Conservation (phyloP, 78 protist genomes). For the Chrysochromulina tobinii region DNA sequence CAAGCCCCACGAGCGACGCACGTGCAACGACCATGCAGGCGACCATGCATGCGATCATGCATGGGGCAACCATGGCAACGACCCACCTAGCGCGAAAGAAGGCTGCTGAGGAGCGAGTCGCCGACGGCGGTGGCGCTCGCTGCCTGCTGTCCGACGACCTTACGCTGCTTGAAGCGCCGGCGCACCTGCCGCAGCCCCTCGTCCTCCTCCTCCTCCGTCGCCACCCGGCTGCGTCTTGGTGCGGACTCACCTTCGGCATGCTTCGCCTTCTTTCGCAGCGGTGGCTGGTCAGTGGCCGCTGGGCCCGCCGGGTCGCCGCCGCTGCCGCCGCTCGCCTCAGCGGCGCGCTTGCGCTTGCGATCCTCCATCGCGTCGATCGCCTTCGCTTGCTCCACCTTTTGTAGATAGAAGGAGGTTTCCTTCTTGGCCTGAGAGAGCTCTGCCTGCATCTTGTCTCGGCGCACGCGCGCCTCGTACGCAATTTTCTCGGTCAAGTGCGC, state of each 20-base stretch:
- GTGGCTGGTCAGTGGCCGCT: neutral
- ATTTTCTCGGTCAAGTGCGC: conserved; percentile 64
- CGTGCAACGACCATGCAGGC: no score
- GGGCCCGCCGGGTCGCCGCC: neutral
- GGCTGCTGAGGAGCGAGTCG: no score
- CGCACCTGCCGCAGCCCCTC: neutral
- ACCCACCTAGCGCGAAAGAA: no score
- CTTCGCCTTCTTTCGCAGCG: neutral
- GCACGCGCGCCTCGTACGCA: neutral
- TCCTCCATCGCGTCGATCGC: neutral
- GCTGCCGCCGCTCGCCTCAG: neutral
- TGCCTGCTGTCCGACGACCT: no score
- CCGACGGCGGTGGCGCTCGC: no score
- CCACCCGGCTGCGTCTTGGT: neutral
- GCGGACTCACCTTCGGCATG: neutral
- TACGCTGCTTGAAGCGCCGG: conserved; percentile 3
- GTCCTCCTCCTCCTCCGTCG: neutral
- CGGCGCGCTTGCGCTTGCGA: neutral
- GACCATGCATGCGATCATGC: no score
- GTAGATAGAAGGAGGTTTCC: conserved; percentile 35
- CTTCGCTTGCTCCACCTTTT: conserved; percentile 36
- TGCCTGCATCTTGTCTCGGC: conserved; percentile 26
- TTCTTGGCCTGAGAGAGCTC: conserved; percentile 44
- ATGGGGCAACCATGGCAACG: no score
- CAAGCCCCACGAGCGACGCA: no score